Evolutionary conservation across 495 filamentous ascomycete species (phyloP), one percentile per base, ranked within the genome.

Genomic region (Talaromyces liani): DNA sequence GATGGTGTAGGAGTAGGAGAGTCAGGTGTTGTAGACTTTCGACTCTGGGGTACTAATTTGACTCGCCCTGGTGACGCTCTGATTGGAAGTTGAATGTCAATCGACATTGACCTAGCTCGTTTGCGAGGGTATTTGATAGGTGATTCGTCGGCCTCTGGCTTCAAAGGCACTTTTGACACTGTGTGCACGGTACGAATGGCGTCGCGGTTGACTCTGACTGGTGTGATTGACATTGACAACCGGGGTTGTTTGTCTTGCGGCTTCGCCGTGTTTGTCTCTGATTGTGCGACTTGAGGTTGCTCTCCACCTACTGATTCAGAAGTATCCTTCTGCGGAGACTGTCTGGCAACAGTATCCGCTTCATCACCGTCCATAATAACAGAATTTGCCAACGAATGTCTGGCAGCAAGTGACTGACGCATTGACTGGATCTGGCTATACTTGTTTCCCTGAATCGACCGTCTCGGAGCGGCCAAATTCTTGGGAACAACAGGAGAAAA

Each of bases 121-220:
- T 89, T 75, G 67, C 81, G 77, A 67, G 79, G 66, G 65, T 84
- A 64, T 71, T 85, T 84, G 58, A 83, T 68, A 3, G 87, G 85
- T 2, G 82, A 84, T 1, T 84, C 79, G 0, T 88, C 80, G 16
- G 86, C 88, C 51, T 85, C 87, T 0, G 85, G 79, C 72, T 89
- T 90, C 27, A 92, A 74, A 4, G 90, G 88, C 1, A 92, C 87
- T 75, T 91, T 93, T 14, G 85, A 87, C 0, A 89, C 83, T 0
- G 89, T 92, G 68, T 90, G 85, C 62, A 88, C 80, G 14, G 84
- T 81, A 29, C 63, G 53, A 14, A 60, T 29, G 10, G 24, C n/a
- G 16, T 64, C 57, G 18, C 63, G 63, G 16, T 49, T 60, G 24
- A 64, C 25, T 39, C 63, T 45, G 27, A 59, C 55, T 18, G 63